These are phyloP conservation scores for Sclerotinia borealis DNA, from an alignment of 2,329 filamentous ascomycete genomes.

Conservation along the genomic window DNA sequence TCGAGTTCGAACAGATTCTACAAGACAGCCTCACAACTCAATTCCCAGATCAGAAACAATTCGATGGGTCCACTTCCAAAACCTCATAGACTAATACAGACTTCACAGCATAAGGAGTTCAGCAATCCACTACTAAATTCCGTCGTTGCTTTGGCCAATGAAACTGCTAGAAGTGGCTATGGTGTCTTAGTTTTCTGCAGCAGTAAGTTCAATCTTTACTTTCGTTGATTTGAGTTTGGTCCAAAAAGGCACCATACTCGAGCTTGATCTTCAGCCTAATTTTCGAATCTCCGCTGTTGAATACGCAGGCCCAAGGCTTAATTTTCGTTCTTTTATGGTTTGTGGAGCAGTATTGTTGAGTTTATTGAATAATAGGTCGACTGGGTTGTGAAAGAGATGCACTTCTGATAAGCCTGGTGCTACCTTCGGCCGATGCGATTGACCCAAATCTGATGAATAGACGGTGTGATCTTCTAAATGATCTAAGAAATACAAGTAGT, in stretches of 20 bases:
- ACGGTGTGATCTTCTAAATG: conserved; percentile 57
- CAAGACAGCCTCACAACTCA: conserved; percentile 43
- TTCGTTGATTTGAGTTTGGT: background rate
- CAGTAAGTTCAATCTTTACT: conserved; percentile 36
- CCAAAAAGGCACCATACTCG: background rate
- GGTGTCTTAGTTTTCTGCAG: conserved; percentile 70
- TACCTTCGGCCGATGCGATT: conserved; percentile 45
- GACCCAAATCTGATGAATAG: conserved; percentile 46
- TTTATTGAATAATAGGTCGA: conserved; percentile 33
- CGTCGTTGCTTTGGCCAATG: conserved; percentile 62
- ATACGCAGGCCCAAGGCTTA: background rate
- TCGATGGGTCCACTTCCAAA: conserved; percentile 34
- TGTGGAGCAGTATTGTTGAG: background rate
- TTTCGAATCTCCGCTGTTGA: background rate
- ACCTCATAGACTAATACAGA: conserved; percentile 44
- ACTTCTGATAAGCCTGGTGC: conserved; percentile 58
- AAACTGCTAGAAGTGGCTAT: conserved; percentile 62
- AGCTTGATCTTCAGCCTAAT: background rate
- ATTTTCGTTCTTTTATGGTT: background rate
- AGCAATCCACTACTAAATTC: conserved; percentile 61
- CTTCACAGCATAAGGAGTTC: conserved; percentile 56
- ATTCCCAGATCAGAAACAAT: conserved; percentile 28
- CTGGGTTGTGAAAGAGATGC: conserved; percentile 62
- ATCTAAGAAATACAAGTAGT: conserved; percentile 58
- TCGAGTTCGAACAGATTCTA: conserved; percentile 52